phyloP scores from a whole-genome alignment of 306 rosid species.

The Bauhinia variegata region DNA sequence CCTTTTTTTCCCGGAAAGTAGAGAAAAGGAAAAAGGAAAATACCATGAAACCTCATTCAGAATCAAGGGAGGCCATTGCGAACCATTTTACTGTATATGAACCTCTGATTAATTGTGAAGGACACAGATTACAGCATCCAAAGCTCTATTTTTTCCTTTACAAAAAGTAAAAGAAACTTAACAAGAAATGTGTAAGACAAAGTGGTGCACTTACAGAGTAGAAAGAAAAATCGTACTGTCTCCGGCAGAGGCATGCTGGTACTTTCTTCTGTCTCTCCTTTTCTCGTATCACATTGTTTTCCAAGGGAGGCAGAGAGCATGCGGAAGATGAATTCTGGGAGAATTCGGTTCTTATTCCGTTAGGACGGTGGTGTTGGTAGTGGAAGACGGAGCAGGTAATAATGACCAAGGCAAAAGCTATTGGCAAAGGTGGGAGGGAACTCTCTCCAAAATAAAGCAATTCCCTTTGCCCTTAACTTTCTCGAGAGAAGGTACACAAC shows the following conservation, averaged over 20 bases:
- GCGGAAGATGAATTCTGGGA: constrained; percentile 41
- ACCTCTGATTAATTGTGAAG: neutral
- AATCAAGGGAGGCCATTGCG: constrained; percentile 28
- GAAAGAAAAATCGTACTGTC: constrained; percentile 37
- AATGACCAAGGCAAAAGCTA: constrained; percentile 62
- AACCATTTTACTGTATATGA: constrained; percentile 11
- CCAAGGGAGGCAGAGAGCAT: neutral
- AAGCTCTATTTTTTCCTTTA: constrained; percentile 25
- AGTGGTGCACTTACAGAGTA: constrained; percentile 41
- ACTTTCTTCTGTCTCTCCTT: neutral
- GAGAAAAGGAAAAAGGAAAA: neutral
- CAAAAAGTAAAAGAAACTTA: constrained; percentile 7
- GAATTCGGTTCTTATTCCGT: constrained; percentile 28
- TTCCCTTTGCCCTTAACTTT: constrained; percentile 56
- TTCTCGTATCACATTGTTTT: constrained; percentile 1
- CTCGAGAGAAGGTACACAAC: constrained; percentile 39
- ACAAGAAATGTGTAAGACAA: constrained; percentile 26
- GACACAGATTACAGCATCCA: constrained; percentile 11
- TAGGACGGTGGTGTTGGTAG: constrained; percentile 43
- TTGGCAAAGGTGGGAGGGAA: constrained; percentile 76
- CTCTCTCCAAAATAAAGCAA: constrained; percentile 76
- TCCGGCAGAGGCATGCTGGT: constrained; percentile 33
- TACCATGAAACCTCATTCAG: constrained; percentile 6
- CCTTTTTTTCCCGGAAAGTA: constrained; percentile 23
- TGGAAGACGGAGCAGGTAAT: constrained; percentile 62